phyloP scores from a whole-genome alignment of 768 basidiomycete species.

The Xerocomellus chrysenteron region DNA sequence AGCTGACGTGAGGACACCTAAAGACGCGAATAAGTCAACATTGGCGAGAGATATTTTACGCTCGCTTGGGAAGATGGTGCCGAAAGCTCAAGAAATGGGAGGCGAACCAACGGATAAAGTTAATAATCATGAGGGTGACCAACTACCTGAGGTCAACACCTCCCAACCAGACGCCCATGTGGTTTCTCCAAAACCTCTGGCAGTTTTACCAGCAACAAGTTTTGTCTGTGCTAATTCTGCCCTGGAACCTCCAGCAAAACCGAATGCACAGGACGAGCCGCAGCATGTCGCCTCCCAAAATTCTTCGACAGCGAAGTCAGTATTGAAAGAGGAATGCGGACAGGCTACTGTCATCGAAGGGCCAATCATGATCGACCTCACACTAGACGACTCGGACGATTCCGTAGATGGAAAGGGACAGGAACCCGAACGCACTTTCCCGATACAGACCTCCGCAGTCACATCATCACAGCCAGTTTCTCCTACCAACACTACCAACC shows the following conservation, averaged over 20 bases:
- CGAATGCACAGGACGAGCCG: background rate
- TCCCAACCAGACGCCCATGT: background rate
- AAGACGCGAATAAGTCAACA: conserved; percentile 47
- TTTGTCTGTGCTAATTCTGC: background rate
- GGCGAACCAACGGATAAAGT: background rate
- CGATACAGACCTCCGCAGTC: conserved; percentile 4
- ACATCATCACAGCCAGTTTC: conserved; percentile 6
- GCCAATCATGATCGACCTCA: conserved; percentile 30
- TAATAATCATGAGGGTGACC: background rate
- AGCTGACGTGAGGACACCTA: conserved; percentile 25
- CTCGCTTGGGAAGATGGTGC: conserved; percentile 40
- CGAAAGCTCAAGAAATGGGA: conserved; percentile 10
- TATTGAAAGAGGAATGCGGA: background rate
- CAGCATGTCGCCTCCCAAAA: background rate
- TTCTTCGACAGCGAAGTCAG: background rate
- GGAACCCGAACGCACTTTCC: conserved; percentile 9
- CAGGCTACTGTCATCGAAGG: conserved; percentile 3
- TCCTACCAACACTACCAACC: conserved; percentile 11
- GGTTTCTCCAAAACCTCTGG: background rate
- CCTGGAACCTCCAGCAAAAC: background rate
- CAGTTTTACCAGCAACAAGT: background rate
- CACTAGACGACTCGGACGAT: conserved; percentile 23
- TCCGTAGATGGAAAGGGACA: conserved; percentile 14
- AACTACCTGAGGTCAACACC: background rate
- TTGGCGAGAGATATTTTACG: conserved; percentile 58